Evolutionary conservation across 225 moss, liverwort and hornwort species (phyloP).

Genomic region (Sphagnum contortum): DNA sequence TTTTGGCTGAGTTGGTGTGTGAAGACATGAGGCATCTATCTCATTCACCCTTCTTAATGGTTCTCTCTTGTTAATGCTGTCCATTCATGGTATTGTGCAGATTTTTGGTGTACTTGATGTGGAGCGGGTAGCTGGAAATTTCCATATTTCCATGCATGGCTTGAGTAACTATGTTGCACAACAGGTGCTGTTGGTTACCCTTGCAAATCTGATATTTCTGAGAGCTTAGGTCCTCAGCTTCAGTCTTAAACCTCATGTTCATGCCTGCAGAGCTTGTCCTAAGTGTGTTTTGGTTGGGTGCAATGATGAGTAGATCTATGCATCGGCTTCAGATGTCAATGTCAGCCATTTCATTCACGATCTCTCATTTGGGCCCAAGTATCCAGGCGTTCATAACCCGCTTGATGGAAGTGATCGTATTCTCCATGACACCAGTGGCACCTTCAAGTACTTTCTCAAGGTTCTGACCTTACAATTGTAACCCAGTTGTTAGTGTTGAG

Average conservation of each 20-base stretch:
- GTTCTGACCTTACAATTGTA: conserved; percentile 12
- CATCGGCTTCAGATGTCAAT: conserved; percentile 70
- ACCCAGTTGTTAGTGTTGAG: background rate
- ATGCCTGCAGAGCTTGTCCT: background rate
- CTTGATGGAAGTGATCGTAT: conserved; percentile 83
- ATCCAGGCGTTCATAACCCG: conserved; percentile 92
- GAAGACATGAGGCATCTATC: too few species aligned
- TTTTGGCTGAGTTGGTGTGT: too few species aligned
- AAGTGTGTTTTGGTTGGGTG: background rate
- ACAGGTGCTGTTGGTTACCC: conserved; percentile 35
- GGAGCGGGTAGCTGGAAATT: conserved; percentile 95
- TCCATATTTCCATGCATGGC: conserved; percentile 97
- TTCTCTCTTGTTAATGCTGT: too few species aligned
- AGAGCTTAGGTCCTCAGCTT: too few species aligned
- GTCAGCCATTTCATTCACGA: conserved; percentile 96
- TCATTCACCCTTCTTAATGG: too few species aligned
- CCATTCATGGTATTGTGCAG: conserved; percentile 23
- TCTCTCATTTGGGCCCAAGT: conserved; percentile 83
- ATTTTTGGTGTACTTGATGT: conserved; percentile 94
- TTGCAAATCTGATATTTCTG: too few species aligned
- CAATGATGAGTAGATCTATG: conserved; percentile 55
- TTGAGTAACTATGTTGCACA: conserved; percentile 81
- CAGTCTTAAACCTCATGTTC: too few species aligned
- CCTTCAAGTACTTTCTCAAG: conserved; percentile 98
- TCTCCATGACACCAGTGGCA: conserved; percentile 78